These are phyloP conservation scores for Serendipita sp. DNA, from an alignment of 768 basidiomycete species.

Conservation along the genomic window DNA sequence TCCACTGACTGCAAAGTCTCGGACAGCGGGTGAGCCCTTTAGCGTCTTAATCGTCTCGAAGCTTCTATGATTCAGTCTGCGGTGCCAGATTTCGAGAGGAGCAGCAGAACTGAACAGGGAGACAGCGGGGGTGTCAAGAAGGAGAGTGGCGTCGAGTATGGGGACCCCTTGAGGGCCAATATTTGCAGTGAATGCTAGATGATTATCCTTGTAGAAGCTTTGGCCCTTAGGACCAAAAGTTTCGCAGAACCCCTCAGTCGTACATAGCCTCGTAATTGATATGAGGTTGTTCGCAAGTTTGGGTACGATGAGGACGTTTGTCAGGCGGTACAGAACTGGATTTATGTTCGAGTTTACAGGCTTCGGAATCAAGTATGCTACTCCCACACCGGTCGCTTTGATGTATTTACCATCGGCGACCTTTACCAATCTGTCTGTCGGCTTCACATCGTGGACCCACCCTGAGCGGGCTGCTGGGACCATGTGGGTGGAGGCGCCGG, in stretches of 20 bases:
- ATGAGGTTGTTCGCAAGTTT: conserved; percentile 6
- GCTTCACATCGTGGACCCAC: not conserved
- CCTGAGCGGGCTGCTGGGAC: too few species aligned
- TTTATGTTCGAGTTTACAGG: not conserved
- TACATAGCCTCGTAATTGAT: not conserved
- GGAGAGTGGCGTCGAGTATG: not conserved
- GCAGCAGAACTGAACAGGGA: not conserved
- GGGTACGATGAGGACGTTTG: conserved; percentile 8
- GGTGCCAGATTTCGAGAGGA: conserved; percentile 5
- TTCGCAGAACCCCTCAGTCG: not conserved
- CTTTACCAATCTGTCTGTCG: not conserved
- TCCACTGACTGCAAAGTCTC: not conserved
- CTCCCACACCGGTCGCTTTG: not conserved
- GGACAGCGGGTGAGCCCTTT: not conserved
- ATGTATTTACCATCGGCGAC: not conserved
- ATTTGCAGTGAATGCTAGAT: not conserved
- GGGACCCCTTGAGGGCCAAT: not conserved
- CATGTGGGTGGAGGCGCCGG: not conserved
- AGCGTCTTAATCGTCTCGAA: not conserved
- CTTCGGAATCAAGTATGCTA: not conserved
- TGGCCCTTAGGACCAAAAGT: not conserved
- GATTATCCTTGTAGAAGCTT: not conserved
- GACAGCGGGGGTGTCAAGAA: not conserved
- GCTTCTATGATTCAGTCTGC: conserved; percentile 1
- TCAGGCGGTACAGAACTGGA: not conserved